These are phyloP conservation scores for Hyaloscypha variabilis DNA, from an alignment of 495 filamentous ascomycete genomes.

Conservation along the genomic window DNA sequence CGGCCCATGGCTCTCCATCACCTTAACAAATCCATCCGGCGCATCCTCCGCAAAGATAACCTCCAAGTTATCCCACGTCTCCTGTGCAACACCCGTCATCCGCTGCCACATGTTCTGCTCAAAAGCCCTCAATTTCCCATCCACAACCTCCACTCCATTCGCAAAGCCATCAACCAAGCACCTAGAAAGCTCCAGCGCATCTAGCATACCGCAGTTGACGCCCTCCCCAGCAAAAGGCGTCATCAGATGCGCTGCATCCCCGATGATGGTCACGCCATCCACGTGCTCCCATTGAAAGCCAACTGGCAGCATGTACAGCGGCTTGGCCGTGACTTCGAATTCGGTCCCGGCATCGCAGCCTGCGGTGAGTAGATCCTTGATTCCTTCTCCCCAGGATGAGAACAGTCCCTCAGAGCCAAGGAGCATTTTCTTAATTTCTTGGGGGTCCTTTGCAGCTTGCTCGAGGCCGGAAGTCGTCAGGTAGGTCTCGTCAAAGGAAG, in stretches of 20 bases:
- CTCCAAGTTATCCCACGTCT: constrained; percentile 19
- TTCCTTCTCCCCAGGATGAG: constrained; percentile 8
- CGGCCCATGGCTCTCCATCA: constrained; percentile 19
- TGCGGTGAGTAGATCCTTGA: constrained; percentile 9
- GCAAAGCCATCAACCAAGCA: constrained; percentile 23
- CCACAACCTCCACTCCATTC: constrained; percentile 3
- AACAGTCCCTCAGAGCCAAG: constrained; percentile 1
- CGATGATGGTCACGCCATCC: constrained; percentile 54
- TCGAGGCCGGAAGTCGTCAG: neutral
- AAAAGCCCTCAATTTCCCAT: constrained; percentile 28
- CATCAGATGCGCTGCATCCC: constrained; percentile 68
- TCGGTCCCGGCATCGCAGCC: constrained; percentile 28
- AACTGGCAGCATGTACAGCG: constrained; percentile 52
- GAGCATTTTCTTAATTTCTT: neutral
- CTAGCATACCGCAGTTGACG: constrained; percentile 59
- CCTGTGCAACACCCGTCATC: neutral
- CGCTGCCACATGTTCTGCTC: constrained; percentile 34
- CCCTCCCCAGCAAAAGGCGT: constrained; percentile 64
- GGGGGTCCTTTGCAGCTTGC: neutral
- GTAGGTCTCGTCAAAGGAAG: constrained; percentile 12
- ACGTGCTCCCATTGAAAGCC: constrained; percentile 52
- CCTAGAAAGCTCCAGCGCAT: constrained; percentile 56
- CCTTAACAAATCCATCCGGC: constrained; percentile 19
- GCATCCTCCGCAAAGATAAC: constrained; percentile 24
- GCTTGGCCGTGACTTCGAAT: constrained; percentile 20